Evolutionary conservation across 495 filamentous ascomycete genomes (phyloP), one percentile per base, ranked within the genome.

Genomic region (Lophium mytilinum): DNA sequence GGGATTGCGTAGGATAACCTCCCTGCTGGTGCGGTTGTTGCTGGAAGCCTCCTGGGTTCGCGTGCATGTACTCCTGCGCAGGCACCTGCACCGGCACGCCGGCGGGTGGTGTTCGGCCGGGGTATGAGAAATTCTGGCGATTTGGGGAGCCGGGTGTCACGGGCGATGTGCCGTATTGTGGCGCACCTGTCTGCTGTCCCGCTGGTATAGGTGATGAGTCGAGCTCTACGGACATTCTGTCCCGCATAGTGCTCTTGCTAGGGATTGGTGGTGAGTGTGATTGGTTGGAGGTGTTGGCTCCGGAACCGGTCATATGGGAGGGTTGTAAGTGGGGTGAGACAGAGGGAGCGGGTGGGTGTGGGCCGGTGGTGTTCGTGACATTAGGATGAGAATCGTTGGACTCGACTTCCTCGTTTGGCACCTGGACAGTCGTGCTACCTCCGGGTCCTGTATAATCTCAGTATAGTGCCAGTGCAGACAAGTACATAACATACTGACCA

Each of bases 111-210:
- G 54, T 51, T 17, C 62, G 52, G 15, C 56, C 47, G 15, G 62
- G 62, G 33, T 64, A 64, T 4, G 62, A 64, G 54, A 64, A 64
- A 37, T 64, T 64, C 6, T 48, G 42, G 33, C 51, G 52, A 3
- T 24, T 48, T 18, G 61, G 56, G 21, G 46, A 53, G 3, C 42
- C 52, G 24, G 57, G 57, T 11, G 46, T 57, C 0, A 55, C 43
- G 11, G 61, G 61, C 24, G 24, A 30, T 30, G 24, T 6, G 24
- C 24, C 24, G 24, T 30, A 30, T 30, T 30, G 24, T 11, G 56
- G 47, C 3, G 19, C 56, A 24, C 55, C 40, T 21, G 57, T 57
- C 19, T 64, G 60, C 1, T 49, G 43, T 9, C 49, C 53, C 17
- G 56, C 53, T 7, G 56, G 33, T 24, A 33, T 56, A 1, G 61